phyloP scores from a whole-genome alignment of 2,329 filamentous ascomycete species.

The Penicillium oxalicum region DNA sequence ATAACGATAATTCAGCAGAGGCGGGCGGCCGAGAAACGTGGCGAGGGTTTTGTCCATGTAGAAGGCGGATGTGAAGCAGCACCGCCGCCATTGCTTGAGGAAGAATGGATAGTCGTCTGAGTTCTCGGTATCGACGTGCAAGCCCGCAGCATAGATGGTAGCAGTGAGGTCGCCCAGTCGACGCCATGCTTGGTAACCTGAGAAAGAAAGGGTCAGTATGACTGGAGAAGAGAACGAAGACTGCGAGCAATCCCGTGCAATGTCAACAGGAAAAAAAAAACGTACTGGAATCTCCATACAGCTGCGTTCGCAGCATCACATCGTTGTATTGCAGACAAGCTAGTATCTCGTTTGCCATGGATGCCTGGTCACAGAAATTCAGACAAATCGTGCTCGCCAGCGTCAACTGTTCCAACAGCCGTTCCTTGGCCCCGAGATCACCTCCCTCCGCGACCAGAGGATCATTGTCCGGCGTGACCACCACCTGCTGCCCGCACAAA shows the following conservation, averaged over 20 bases:
- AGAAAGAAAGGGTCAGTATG: neutral
- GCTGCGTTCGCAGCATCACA: constrained; percentile 28
- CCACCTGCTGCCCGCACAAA: constrained; percentile 33
- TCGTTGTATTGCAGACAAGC: constrained; percentile 33
- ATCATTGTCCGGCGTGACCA: constrained; percentile 26
- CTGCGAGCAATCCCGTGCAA: too few relatives aligned
- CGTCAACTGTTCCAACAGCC: constrained; percentile 26
- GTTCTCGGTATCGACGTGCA: constrained; percentile 39
- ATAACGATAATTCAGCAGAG: constrained; percentile 41
- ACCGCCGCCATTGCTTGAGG: constrained; percentile 37
- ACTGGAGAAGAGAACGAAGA: neutral
- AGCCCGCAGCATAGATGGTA: constrained; percentile 44
- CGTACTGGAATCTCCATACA: constrained; percentile 33
- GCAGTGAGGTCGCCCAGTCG: constrained; percentile 43
- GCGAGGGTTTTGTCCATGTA: constrained; percentile 45
- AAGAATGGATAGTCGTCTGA: constrained; percentile 31
- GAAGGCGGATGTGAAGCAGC: constrained; percentile 41
- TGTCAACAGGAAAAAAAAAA: constrained; percentile 17
- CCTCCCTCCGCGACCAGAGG: constrained; percentile 23
- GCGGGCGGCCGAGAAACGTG: constrained; percentile 48
- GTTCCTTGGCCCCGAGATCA: constrained; percentile 23
- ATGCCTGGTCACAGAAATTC: constrained; percentile 29
- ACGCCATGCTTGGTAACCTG: constrained; percentile 46
- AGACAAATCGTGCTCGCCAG: constrained; percentile 32
- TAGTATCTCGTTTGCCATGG: constrained; percentile 29